Base-by-base conservation (phyloP, 345 rosid species). In the Salix brachista region DNA sequence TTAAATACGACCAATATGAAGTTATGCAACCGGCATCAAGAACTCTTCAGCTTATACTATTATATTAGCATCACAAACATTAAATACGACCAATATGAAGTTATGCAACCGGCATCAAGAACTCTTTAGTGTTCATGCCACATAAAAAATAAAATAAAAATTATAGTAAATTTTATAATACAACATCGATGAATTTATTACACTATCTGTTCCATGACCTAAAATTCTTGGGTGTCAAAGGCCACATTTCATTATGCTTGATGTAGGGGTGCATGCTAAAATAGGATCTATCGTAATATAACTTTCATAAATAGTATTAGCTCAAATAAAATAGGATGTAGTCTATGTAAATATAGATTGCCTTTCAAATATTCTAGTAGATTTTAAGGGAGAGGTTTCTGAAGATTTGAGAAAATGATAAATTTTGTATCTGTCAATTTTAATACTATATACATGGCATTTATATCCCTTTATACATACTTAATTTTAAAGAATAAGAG, bases 271-370 rank as follows among this genome's bases (percentile, higher is more conserved):
- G 26, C n/a, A 41, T 39, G 60, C 72, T 54, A 70, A 50, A 41
- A 78, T 19, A 30, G 5, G 11, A 67, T 32, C n/a, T 30, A 17
- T 8, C 1, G 14, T 26, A 2, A 48, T 7, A 25, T 26, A 46
- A 26, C 19, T 26, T n/a, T 30, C 30, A 39, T n/a, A 28, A 73
- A 54, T 42, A 52, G 48, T 58, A 34, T 26, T 37, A 41, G 13
- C n/a, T 19, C 30, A 77, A 66, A 21, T n/a, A 66, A 61, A 52
- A 44, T 75, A 89, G 94, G 97, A 95, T 95, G 92, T 97, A 94
- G 97, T 79, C 99, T 97, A 25, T 92, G 88, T 78, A 92, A 92
- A 80, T 94, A 91, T 23, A 92, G 91, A 64, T 90, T 82, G 83
- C 79, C 92, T 71, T 73, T 84, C 25, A 87, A 69, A 72, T 81